Percentiles rank a stretch among this genome's conserved stretches.
Conservation (phyloP, 139 green algal genomes). For the Chlorella sp. region DNA sequence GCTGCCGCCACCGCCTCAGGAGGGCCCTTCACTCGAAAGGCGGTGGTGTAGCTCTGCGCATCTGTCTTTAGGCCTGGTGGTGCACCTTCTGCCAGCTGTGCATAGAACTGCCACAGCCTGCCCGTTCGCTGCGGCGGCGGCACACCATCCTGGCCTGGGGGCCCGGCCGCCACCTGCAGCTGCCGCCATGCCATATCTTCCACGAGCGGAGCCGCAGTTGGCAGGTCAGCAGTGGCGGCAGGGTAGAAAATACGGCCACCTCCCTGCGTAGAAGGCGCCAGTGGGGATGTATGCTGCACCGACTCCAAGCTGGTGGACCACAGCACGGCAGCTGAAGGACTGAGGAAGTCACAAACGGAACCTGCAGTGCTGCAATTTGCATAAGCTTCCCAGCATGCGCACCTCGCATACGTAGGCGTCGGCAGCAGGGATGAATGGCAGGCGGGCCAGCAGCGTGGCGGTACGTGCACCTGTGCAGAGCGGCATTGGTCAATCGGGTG, state of each 20-base stretch:
- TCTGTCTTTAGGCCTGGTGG: constrained; percentile 62
- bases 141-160: constrained; percentile 56
- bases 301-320: too few relatives aligned
- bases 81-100: constrained; percentile 49
- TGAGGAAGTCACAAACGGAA: too few relatives aligned
- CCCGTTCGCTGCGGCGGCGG: constrained; percentile 61
- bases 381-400: too few relatives aligned
- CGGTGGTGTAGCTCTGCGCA: constrained; percentile 73
- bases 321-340: too few relatives aligned
- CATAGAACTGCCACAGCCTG: constrained; percentile 78
- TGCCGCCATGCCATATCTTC: constrained; percentile 75
- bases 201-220: constrained; percentile 58
- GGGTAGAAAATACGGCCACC: constrained; percentile 78
- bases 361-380: too few relatives aligned
- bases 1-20: constrained; percentile 6
- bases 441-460: constrained; percentile 78
- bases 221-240: constrained; percentile 38
- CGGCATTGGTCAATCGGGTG: too few relatives aligned
- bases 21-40: constrained; percentile 57
- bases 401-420: constrained; percentile 81
- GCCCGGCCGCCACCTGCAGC: constrained; percentile 52
- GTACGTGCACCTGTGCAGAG: background rate
- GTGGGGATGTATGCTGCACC: too few relatives aligned
- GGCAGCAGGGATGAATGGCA: constrained; percentile 78
- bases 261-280: constrained; percentile 54